Evolutionary conservation across 805 yeast genomes (phyloP).

Genomic region (Metschnikowia similis): DNA sequence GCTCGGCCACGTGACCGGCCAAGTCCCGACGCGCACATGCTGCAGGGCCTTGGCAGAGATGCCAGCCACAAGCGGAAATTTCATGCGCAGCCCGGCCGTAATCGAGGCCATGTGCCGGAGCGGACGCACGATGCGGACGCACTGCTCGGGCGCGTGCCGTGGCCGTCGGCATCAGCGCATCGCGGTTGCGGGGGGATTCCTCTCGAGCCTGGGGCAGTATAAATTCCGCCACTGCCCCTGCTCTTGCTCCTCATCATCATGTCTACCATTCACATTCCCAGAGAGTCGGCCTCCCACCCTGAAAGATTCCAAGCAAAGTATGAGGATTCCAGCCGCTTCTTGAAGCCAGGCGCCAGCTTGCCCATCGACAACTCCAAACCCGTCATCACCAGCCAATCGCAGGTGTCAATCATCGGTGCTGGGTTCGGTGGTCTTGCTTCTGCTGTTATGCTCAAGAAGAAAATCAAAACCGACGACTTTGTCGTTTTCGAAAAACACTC

Average conservation of each 20-base stretch:
- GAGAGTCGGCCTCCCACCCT: conserved; percentile 32
- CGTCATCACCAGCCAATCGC: conserved; percentile 22
- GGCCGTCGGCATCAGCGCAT: too few relatives aligned
- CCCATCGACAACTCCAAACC: conserved; percentile 16
- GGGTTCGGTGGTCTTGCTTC: conserved; percentile 39
- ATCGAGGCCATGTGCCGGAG: neutral
- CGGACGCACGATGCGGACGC: neutral
- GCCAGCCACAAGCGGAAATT: too few relatives aligned
- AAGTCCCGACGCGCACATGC: neutral
- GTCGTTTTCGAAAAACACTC: conserved; percentile 36
- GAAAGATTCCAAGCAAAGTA: conserved; percentile 25
- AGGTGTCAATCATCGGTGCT: conserved; percentile 36
- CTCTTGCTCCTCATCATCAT: conserved; percentile 8
- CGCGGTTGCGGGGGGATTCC: neutral
- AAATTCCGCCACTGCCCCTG: neutral
- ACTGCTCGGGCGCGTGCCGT: neutral
- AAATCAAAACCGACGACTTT: conserved; percentile 27
- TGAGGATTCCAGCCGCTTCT: conserved; percentile 24
- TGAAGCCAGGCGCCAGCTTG: conserved; percentile 21
- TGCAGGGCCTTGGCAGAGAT: neutral
- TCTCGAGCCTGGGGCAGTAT: neutral
- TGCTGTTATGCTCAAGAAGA: conserved; percentile 24
- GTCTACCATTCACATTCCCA: conserved; percentile 25
- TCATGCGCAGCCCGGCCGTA: neutral
- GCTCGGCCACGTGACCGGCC: neutral